Conservation (phyloP, 2,329 filamentous ascomycete species). For the Epicoccum nigrum region DNA sequence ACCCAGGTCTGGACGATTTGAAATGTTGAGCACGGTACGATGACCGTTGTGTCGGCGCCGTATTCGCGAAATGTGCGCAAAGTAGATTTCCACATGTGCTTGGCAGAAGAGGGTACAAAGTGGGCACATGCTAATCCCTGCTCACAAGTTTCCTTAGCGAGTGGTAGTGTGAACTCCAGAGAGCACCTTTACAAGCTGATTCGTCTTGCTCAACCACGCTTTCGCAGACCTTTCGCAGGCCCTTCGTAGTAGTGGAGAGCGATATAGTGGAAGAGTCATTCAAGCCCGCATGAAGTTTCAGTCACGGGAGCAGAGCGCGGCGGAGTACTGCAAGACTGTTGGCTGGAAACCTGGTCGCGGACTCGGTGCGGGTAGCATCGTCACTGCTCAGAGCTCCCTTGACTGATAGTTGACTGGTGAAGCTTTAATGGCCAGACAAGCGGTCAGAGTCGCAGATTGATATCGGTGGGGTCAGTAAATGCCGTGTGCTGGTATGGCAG, state of each 20-base stretch:
- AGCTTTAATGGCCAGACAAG: conserved; percentile 30
- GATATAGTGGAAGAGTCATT: conserved; percentile 24
- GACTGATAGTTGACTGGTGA: conserved; percentile 13
- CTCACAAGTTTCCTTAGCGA: conserved; percentile 24
- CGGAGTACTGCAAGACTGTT: conserved; percentile 33
- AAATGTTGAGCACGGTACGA: conserved; percentile 29
- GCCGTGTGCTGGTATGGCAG: conserved; percentile 21
- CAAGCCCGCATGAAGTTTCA: conserved; percentile 36
- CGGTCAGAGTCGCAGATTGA: conserved; percentile 27
- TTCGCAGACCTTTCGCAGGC: conserved; percentile 18
- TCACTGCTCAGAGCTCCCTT: conserved; percentile 20
- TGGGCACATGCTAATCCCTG: conserved; percentile 33
- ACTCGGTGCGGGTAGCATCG: conserved; percentile 28
- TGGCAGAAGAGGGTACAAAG: conserved; percentile 28
- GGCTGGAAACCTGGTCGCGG: conserved; percentile 29
- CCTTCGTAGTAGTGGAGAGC: conserved; percentile 32
- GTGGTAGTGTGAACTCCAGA: conserved; percentile 27
- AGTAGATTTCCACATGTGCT: conserved; percentile 18
- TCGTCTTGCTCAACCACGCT: conserved; percentile 31
- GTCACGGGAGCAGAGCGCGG: conserved; percentile 45
- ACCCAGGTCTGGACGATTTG: conserved; percentile 29
- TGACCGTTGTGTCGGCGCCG: conserved; percentile 22
- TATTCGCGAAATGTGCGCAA: conserved; percentile 24
- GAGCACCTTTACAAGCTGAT: conserved; percentile 38
- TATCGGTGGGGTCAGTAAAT: conserved; percentile 17